These are phyloP conservation scores for Sclerotinia nivalis DNA, from an alignment of 2,329 filamentous ascomycete genomes.

Conservation along the genomic window DNA sequence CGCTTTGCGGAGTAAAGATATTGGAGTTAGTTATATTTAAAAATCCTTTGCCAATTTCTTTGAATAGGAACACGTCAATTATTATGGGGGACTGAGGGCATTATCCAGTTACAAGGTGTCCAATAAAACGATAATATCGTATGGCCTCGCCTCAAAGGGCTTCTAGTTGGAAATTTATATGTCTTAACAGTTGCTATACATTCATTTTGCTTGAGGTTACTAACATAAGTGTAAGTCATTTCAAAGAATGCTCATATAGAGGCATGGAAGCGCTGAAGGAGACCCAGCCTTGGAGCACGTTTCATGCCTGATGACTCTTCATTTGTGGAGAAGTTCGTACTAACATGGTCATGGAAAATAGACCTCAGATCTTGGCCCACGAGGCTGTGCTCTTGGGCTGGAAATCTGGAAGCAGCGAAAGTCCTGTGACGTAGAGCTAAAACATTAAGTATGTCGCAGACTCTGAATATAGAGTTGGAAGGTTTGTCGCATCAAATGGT, in stretches of 20 bases:
- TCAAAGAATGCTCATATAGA: background rate
- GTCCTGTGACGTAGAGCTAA: constrained; percentile 1
- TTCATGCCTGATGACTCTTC: constrained; percentile 14
- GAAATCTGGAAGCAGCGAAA: background rate
- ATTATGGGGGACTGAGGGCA: background rate
- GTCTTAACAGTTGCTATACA: background rate
- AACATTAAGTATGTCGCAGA: background rate
- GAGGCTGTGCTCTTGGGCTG: constrained; percentile 16
- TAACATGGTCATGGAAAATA: constrained; percentile 5
- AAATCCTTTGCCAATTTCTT: background rate
- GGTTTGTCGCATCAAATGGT: background rate
- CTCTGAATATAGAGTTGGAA: background rate
- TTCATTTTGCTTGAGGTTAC: background rate
- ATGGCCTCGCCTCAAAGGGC: background rate
- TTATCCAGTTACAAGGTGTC: background rate
- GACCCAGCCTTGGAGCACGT: constrained; percentile 10
- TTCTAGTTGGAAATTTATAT: background rate
- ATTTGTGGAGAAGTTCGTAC: constrained; percentile 15
- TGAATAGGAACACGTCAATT: background rate
- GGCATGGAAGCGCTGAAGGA: background rate
- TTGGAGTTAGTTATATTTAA: background rate
- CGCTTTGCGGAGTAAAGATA: constrained; percentile 17
- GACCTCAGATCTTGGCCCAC: constrained; percentile 3
- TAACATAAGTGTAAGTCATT: background rate
- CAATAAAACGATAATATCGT: background rate